Base-by-base conservation (phyloP, 1,284 basidiomycete species). In the Puccinia brachypodii region DNA sequence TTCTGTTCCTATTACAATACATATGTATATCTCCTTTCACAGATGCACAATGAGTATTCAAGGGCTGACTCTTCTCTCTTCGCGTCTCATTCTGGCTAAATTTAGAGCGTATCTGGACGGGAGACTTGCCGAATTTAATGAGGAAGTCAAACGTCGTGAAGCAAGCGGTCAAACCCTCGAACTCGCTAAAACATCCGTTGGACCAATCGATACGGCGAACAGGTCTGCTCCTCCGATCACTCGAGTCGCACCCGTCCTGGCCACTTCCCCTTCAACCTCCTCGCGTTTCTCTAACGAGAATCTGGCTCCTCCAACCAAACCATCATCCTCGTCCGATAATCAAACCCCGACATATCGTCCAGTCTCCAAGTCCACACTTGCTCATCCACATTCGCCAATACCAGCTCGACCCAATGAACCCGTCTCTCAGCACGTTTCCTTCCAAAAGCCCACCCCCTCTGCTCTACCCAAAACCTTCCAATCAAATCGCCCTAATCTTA, bases 241-340 rank as follows among this genome's bases (percentile, higher is more conserved):
- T 58, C 40, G 68, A 22, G 33, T 69, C 53, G 25, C 47, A 25
- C 50, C 50, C 38, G 25, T 47, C 76, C 19, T 42, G 14, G 33
- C 19, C 47, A 72, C 77, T 33, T 80, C 68, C 22, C 68, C 77
- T 28, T 80, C 68, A 33, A 60, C 77, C 22, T 71, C 68, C 6
- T 80, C 77, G 50, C 76, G 76, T 36, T n/a, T 78, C 14, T 78
- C 76, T 3, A 69, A 53, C 47, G 76, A 78, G 42, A 47, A 50
- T 33, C 47, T 33, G 16, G 44, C 28, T 14, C 36, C 36, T 47
- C 19, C 73, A 6, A 31, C 38, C 38, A 75, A 53, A 14, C 53
- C 50, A 40, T 60, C 25, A 3, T 31, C 50, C 4, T 75, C 73
- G 42, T 36, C 60, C 19, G 56, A 58, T 53, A 50, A 80, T 16